Conservation (phyloP, 2,329 filamentous ascomycete species). For the Trichoderma endophyticum region DNA sequence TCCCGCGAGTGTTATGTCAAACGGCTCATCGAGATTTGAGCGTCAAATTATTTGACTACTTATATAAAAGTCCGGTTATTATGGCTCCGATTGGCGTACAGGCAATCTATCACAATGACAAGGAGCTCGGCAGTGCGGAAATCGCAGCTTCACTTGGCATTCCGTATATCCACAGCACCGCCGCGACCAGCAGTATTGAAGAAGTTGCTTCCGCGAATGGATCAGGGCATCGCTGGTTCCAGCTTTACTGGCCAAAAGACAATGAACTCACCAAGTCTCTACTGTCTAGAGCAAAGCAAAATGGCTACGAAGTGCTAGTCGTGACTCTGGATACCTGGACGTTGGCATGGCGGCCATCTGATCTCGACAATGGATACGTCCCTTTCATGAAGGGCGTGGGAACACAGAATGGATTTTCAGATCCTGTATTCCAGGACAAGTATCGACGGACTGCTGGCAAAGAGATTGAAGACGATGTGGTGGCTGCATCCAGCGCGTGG, state of each 20-base stretch:
- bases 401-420: neutral
- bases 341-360: neutral
- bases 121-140: neutral
- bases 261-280: neutral
- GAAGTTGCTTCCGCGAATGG: neutral
- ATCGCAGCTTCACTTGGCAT: neutral
- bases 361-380: neutral
- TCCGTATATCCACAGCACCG: neutral
- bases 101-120: neutral
- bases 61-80: neutral
- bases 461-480: neutral
- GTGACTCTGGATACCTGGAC: neutral
- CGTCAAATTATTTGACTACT: neutral
- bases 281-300: neutral
- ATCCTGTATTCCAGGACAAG: neutral
- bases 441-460: neutral
- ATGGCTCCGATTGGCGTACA: neutral
- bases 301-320: neutral
- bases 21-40: neutral
- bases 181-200: neutral
- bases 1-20: neutral
- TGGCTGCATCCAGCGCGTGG: neutral
- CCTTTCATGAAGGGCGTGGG: neutral
- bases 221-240: neutral
- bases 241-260: neutral